These are phyloP conservation scores for Leishmania lainsoni DNA, from an alignment of 208 protist species.

Conservation along the genomic window DNA sequence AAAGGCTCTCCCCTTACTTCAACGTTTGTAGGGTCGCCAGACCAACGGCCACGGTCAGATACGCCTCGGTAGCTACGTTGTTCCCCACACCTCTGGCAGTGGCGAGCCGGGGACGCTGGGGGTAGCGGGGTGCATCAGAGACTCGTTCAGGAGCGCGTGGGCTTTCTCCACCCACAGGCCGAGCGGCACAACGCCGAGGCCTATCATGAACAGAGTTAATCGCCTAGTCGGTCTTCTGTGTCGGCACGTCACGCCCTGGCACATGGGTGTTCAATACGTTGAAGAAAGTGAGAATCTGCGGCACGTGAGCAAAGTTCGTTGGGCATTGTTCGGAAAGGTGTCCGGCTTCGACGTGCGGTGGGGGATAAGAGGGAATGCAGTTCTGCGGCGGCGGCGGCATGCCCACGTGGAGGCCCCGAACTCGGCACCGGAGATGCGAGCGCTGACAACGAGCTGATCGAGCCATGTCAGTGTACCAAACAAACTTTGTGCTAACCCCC, in stretches of 20 bases:
- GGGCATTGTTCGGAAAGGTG: conserved; percentile 54
- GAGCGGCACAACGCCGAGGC: conserved; percentile 58
- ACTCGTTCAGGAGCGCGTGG: conserved; percentile 14
- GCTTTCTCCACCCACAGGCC: conserved; percentile 35
- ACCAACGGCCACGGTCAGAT: conserved; percentile 44
- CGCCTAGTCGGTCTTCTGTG: conserved; percentile 66
- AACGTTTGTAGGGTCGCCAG: conserved; percentile 25
- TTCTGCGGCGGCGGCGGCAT: conserved; percentile 54
- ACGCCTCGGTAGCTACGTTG: conserved; percentile 41
- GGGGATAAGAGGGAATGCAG: conserved; percentile 65
- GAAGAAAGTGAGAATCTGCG: conserved; percentile 54
- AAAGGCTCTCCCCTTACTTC: conserved; percentile 42
- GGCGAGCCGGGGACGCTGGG: not conserved
- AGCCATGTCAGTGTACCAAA: conserved; percentile 60
- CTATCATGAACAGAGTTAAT: conserved; percentile 57
- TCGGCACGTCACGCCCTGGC: conserved; percentile 41
- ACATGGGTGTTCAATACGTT: conserved; percentile 24
- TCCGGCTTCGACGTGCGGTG: conserved; percentile 46
- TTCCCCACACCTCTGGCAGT: conserved; percentile 5
- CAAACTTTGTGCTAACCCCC: conserved; percentile 45
- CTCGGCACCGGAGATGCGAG: conserved; percentile 42
- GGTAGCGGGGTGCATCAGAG: not conserved
- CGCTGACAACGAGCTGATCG: conserved; percentile 68
- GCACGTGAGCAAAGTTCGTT: conserved; percentile 36
- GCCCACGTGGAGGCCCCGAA: conserved; percentile 50